phyloP scores from a whole-genome alignment of 495 filamentous ascomycete genomes.

The Cudoniella acicularis region DNA sequence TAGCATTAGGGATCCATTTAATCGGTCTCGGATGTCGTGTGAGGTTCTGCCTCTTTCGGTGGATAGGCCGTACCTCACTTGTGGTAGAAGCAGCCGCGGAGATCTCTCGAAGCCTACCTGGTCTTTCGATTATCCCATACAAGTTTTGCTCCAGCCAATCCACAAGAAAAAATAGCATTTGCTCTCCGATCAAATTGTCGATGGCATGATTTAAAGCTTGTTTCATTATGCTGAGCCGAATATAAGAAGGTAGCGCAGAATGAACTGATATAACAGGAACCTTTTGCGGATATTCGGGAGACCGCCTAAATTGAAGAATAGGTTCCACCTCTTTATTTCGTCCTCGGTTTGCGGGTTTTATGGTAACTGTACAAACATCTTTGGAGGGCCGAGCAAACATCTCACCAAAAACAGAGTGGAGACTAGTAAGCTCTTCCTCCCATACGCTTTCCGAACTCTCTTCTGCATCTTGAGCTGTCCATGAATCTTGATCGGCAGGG shows the following conservation, averaged over 20 bases:
- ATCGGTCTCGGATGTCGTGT: conserved; percentile 51
- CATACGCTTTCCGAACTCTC: conserved; percentile 57
- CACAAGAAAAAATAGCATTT: conserved; percentile 83
- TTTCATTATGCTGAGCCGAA: conserved; percentile 83
- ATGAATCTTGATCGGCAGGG: conserved; percentile 8
- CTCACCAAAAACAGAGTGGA: conserved; percentile 77
- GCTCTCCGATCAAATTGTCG: conserved; percentile 67
- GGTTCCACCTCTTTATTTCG: conserved; percentile 39
- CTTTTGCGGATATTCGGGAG: conserved; percentile 64
- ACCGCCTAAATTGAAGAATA: conserved; percentile 45
- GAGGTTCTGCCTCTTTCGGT: conserved; percentile 31
- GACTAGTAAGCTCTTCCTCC: conserved; percentile 76
- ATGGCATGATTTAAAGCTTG: conserved; percentile 66
- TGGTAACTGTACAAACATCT: conserved; percentile 60
- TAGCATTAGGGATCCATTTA: conserved; percentile 36
- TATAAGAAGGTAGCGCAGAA: conserved; percentile 78
- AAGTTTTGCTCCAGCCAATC: conserved; percentile 87
- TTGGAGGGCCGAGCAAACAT: conserved; percentile 53
- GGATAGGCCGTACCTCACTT: conserved; percentile 37
- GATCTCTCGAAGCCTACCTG: conserved; percentile 79
- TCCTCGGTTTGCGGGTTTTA: conserved; percentile 43
- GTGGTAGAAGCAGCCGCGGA: conserved; percentile 61
- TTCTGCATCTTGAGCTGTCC: conserved; percentile 31
- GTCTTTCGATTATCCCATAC: conserved; percentile 69
- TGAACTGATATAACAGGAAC: conserved; percentile 71